Evolutionary conservation across 768 basidiomycete genomes (phyloP), one percentile per base, ranked within the genome.

Genomic region (Leucocoprinus birnbaumii): DNA sequence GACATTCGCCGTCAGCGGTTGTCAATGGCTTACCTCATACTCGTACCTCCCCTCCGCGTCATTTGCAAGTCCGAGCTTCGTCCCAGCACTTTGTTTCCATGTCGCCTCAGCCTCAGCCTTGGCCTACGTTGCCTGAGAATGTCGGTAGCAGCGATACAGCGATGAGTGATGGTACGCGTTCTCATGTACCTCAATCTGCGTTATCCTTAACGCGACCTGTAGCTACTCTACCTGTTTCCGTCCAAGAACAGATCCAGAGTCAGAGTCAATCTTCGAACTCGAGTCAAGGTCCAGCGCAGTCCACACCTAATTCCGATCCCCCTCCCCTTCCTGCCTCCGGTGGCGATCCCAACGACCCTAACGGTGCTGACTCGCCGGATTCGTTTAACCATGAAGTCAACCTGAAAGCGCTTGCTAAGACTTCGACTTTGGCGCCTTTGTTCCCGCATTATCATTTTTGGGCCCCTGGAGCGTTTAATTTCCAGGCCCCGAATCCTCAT

Each of bases 371-470:
- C 5, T 31, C 31, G 31, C 31, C 31, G 5, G 31, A 31, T 11
- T 31, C 31, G 31, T 31, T 31, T 41, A 14, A 41, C 14, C 8
- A 4, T 19, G 40, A 8, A 11, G 10, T 24, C 13, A 52, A 44
- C 16, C 13, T 24, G 19, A 44, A 52, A n/a, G 14, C 42, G 11
- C 37, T 52, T 42, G 18, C 40, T 19, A 45, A 34, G 8, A 7
- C 19, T 5, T 21, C 42, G 10, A 31, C 5, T 13, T 45, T 47
- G n/a, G 13, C 53, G 25, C 37, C 11, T n/a, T 2, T 48, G 13
- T 41, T 47, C 46, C 45, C 53, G n/a, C 22, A 47, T 19, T 48
- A 37, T 19, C 46, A 47, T 11, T 26, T 48, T 24, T 54, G 46
- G 45, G 46, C 53, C 9, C 53, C 53, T 26, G 45, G 45, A 2